Base-by-base conservation (phyloP, 2,329 filamentous ascomycete species). In the Aspergillus quadricinctus region DNA sequence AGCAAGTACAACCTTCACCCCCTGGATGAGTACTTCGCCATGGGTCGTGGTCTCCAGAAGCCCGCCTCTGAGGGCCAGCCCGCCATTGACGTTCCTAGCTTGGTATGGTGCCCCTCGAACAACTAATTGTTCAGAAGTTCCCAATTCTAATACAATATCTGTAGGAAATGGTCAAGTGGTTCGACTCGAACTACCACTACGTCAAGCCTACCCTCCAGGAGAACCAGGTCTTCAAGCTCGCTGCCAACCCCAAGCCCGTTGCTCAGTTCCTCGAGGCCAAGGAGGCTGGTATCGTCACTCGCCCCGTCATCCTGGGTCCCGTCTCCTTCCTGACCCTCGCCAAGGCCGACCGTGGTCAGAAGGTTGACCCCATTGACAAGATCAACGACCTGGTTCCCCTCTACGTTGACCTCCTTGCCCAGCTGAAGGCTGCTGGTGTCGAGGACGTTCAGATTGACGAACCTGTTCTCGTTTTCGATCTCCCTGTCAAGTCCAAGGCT, bases 151-250 rank as follows among this genome's bases (percentile, higher is more conserved):
- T 61, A 50, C 31, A 43, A 48, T 43, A 50, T 7, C 41, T 58
- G 29, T 58, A 83, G 81, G 94, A 99, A 85, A 99, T 99, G 94
- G 94, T 99, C 72, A 99, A 99, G 85, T 99, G 94, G 94, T 99
- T 99, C 76, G 94, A 99, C 85, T 96, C 92, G 66, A 99, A 99
- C 89, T 99, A 99, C 88, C 94, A 97, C 86, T 99, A 99, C 79
- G 94, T 97, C 81, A 97, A 97, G 88, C 94, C 94, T 64, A 97
- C 94, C 62, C 86, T 99, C 66, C 92, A 97, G 81, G 88, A 97
- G 81, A 89, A 90, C 84, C 94, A 99, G 86, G 88, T 84, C 73
- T 99, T 99, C 88, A 92, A 88, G 80, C 90, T 99, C 62, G 79
- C 83, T 61, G 80, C 85, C 68, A 88, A 88, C 78, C 92, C 94